Evolutionary conservation across 305 asterid genomes (phyloP).

Genomic region (Fraxinus baroniana): DNA sequence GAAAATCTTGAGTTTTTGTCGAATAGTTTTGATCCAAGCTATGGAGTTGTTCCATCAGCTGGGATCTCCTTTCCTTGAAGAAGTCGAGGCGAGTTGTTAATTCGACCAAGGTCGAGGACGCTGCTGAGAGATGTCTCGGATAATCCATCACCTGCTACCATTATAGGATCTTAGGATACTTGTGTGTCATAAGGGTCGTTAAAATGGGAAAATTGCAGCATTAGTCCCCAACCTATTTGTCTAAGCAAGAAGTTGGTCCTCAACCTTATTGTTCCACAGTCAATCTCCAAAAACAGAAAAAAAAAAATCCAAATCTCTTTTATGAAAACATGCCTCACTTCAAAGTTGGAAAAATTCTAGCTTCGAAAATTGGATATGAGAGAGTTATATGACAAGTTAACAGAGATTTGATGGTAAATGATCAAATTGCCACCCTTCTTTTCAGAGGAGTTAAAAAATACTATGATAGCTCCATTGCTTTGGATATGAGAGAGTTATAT

Average conservation of each 20-base stretch:
- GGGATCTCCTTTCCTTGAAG: conserved; percentile 95
- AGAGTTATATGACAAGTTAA: background rate
- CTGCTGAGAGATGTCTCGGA: too few species aligned
- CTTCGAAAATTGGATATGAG: background rate
- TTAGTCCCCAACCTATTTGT: background rate
- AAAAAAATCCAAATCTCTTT: background rate
- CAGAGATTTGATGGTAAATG: background rate
- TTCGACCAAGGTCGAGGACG: conserved; percentile 74
- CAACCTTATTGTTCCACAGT: background rate
- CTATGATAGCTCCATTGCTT: background rate
- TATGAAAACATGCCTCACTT: background rate
- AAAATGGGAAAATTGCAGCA: background rate
- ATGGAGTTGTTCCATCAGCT: conserved; percentile 96
- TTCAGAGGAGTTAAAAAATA: too few species aligned
- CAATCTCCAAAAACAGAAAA: background rate
- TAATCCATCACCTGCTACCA: too few species aligned
- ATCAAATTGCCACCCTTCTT: too few species aligned
- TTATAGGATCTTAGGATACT: background rate
- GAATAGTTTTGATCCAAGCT: conserved; percentile 71
- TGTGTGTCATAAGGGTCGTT: background rate
- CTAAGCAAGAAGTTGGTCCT: background rate
- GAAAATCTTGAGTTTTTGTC: conserved; percentile 60
- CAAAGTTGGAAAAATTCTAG: background rate
- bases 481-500: background rate
- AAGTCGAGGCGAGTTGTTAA: conserved; percentile 87